Evolutionary conservation across 768 basidiomycete species (phyloP).

Genomic region (Tulasnella sp.): DNA sequence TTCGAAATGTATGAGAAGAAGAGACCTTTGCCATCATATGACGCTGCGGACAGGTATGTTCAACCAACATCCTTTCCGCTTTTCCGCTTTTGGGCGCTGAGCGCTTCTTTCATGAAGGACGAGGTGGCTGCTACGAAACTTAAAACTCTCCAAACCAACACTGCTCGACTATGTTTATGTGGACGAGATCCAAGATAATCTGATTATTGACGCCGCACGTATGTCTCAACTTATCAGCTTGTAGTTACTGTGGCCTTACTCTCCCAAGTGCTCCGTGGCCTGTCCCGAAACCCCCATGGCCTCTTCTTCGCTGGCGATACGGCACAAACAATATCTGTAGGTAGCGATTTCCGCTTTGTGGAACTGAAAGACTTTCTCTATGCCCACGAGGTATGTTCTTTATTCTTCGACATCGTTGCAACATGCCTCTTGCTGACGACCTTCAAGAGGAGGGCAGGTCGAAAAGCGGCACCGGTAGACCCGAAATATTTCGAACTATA

Average conservation of each 20-base stretch:
- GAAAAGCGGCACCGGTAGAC: slow-evolving; percentile 3
- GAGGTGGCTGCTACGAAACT: slow-evolving; percentile 33
- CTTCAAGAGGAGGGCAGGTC: neutral
- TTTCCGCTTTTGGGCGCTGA: too few species aligned
- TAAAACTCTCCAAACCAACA: slow-evolving; percentile 25
- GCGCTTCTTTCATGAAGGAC: too few species aligned
- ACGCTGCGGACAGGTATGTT: slow-evolving; percentile 47
- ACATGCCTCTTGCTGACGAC: neutral
- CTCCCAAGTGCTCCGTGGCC: slow-evolving; percentile 40
- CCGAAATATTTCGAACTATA: slow-evolving; percentile 42
- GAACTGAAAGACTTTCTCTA: slow-evolving; percentile 57
- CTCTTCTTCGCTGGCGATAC: slow-evolving; percentile 73
- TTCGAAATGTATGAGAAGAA: slow-evolving; percentile 40
- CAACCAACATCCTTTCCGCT: neutral
- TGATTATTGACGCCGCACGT: slow-evolving; percentile 39
- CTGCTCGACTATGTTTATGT: slow-evolving; percentile 49
- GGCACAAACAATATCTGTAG: slow-evolving; percentile 62
- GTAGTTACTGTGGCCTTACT: neutral
- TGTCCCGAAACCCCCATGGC: slow-evolving; percentile 52
- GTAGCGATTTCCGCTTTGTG: slow-evolving; percentile 58
- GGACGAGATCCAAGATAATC: slow-evolving; percentile 61
- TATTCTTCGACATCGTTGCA: neutral
- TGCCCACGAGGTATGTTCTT: slow-evolving; percentile 39
- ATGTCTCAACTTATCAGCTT: neutral
- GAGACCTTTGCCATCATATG: slow-evolving; percentile 24